Base-by-base conservation (phyloP, 495 filamentous ascomycete genomes). In the Talaromyces nanjingensis region DNA sequence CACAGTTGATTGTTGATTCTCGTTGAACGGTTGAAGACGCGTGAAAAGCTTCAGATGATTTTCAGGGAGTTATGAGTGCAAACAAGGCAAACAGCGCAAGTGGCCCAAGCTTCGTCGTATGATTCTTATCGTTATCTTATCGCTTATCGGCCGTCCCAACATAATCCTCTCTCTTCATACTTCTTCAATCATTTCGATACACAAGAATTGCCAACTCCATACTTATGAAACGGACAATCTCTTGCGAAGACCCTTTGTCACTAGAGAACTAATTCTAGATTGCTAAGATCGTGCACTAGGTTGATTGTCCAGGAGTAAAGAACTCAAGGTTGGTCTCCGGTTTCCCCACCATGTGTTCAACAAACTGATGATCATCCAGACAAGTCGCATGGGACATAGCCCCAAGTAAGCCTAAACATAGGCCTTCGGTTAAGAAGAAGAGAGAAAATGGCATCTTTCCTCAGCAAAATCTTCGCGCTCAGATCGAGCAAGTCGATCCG, bases 51-150 rank as follows among this genome's bases (percentile, higher is more conserved):
- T 5, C 45, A 49, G 18, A 49, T 49, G 45, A 20, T 49, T 20
- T 56, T 14, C 27, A 54, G 12, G 27, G 34, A 59, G 27, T n/a
- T 12, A 14, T 12, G 14, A 33, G 56, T 56, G 56, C 56, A 59
- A 59, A 59, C 56, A 37, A 22, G 8, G 56, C 56, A 59, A 59
- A 59, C 55, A 58, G 1, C 4, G 27, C 27, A 31, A 31, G 29
- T 2, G 18, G 18, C 18, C 27, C 12, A 22, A 11, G 22, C 11
- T 24, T 16, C 7, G 20, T 55, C 52, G n/a, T 49, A 18, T 49
- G 45, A 49, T 20, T 49, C 52, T 55, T 55, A 55, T 59, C 56
- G 27, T 8, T 59, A 33, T 59, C 56, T 59, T 59, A 59, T 59
- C 53, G 53, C 56, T 59, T 59, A 59, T 59, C 56, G 29, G 56